Evolutionary conservation across 2,329 filamentous ascomycete species (phyloP).

Genomic region (Pyricularia grisea): DNA sequence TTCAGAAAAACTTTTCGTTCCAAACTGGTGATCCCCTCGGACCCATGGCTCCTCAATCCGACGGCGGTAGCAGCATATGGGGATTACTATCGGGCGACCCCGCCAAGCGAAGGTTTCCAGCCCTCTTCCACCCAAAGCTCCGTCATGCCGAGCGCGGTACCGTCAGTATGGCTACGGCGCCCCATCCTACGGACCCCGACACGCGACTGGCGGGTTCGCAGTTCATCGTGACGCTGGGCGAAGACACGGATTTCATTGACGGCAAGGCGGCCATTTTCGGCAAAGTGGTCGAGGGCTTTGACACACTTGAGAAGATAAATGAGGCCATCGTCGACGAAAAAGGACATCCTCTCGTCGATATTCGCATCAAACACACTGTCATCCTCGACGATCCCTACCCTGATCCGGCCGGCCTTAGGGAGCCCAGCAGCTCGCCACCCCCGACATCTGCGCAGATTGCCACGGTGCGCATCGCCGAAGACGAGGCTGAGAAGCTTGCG

Average conservation of each 20-base stretch:
- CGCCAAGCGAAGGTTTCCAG: conserved; percentile 66
- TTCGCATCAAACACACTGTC: conserved; percentile 87
- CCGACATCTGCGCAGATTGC: conserved; percentile 80
- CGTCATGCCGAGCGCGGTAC: conserved; percentile 86
- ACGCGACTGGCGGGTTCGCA: conserved; percentile 78
- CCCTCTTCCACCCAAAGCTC: conserved; percentile 77
- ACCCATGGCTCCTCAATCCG: conserved; percentile 71
- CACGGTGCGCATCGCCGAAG: conserved; percentile 80
- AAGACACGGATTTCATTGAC: conserved; percentile 83
- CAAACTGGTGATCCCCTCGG: conserved; percentile 93
- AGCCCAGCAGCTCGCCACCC: conserved; percentile 69
- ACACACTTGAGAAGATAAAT: conserved; percentile 89
- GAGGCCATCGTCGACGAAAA: conserved; percentile 77
- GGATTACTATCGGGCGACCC: conserved; percentile 60
- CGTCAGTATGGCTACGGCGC: conserved; percentile 94
- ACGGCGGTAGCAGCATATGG: conserved; percentile 93
- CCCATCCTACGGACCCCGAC: conserved; percentile 66
- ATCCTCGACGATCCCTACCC: conserved; percentile 87
- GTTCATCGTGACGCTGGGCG: conserved; percentile 86
- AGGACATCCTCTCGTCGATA: conserved; percentile 84
- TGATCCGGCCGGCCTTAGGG: conserved; percentile 67
- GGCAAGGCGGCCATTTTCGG: conserved; percentile 93
- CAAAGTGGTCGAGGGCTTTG: conserved; percentile 91
- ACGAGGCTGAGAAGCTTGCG: conserved; percentile 65
- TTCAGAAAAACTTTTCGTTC: conserved; percentile 93